Conservation (phyloP, 2,329 filamentous ascomycete genomes). For the Myriosclerotinia duriaeana region DNA sequence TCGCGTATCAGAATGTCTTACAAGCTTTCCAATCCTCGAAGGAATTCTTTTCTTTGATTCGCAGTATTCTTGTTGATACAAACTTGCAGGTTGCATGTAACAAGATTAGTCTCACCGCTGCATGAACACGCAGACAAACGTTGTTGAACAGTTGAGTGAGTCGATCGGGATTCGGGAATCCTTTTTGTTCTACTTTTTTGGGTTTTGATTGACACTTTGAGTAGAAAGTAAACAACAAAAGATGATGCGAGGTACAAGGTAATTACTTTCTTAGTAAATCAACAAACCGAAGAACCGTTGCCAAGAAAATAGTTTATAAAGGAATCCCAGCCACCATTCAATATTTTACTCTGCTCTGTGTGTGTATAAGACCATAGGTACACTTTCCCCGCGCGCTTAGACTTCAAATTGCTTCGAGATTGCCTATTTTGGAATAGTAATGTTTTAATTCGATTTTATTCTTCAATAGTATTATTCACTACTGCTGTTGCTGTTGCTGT, state of each 20-base stretch:
- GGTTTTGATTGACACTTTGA: not conserved
- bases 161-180: no score
- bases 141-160: no score
- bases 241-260: no score
- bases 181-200: no score
- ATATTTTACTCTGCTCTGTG: no score
- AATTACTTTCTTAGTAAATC: not conserved
- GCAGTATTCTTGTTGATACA: constrained; percentile 4
- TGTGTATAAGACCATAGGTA: no score
- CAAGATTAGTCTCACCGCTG: constrained; percentile 24
- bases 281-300: constrained; percentile 16
- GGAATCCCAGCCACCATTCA: constrained; percentile 17
- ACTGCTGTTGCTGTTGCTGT: no score
- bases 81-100: constrained; percentile 20
- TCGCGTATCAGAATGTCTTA: constrained; percentile 20
- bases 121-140: constrained; percentile 17
- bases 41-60: constrained; percentile 12
- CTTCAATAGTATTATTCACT: no score
- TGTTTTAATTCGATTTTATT: no score
- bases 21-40: constrained; percentile 1
- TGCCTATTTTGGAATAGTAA: not conserved
- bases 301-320: constrained; percentile 6
- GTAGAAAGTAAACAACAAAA: constrained; percentile 16
- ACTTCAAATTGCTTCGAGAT: not conserved
- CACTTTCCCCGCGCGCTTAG: not conserved